Base-by-base conservation (phyloP, 108 stramenopile species). In the Thalassiosira profunda region DNA sequence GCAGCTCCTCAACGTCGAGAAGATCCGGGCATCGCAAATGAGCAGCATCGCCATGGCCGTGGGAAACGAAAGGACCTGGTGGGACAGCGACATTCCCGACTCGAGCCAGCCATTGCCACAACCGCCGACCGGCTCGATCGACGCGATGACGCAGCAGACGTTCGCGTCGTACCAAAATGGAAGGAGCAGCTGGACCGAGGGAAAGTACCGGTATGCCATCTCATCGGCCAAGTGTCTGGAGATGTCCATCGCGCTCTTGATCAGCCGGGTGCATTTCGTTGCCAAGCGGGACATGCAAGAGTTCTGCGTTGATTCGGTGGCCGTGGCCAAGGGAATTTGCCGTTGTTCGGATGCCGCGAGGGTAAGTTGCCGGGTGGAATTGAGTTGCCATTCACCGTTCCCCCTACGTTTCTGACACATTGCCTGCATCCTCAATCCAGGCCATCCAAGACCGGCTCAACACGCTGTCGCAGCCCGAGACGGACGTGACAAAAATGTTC, bases 281-380 rank as follows among this genome's bases (percentile, higher is more conserved):
- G 18, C 37, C 20, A 36, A 70, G 25, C 48, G 64, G 54, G 56
- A 33, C 4, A 9, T 34, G 7, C 31, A 26, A 4, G 47, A 54
- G 23, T 67, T 72, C 65, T 31, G 56, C 42, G 29, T 72, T 35
- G 71, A 72, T 46, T 53, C 65, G 25, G 65, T 72, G 33, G 71
- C 71, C 1, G 58, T 72, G n/a, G 65, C 71, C 10, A 72, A 72
- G 37, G 71, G 71, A 56, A 11, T 72, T 18, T 72, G 71, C 21
- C 66, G 71, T 44, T 72, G 71, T 34, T 67, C 71, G 37, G 71
- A 72, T 46, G 71, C 65, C 18, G 44, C 71, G n/a, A 55, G 65
- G 65, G n/a, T n/a, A n/a, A n/a, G n/a, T n/a, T n/a, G n/a, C n/a
- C n/a, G n/a, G n/a, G n/a, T n/a, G n/a, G n/a, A n/a, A n/a, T n/a